Percentiles rank a stretch among this genome's conserved stretches.
Evolutionary conservation across 2,329 filamentous ascomycete genomes (phyloP).

Genomic region (Tothia fuscella): DNA sequence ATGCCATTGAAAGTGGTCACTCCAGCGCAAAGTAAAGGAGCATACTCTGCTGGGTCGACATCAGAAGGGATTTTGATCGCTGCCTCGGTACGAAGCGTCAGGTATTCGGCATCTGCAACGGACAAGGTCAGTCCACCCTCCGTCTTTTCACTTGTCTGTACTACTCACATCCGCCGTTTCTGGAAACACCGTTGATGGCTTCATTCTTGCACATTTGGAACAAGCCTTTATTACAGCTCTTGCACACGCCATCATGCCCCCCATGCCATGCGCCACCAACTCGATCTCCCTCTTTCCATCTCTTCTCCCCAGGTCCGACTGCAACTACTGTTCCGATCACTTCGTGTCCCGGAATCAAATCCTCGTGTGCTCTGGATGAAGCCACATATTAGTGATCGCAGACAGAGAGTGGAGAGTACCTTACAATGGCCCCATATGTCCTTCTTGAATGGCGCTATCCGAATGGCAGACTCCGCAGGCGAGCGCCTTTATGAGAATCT

Average conservation of each 20-base stretch:
- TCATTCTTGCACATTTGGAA: constrained; percentile 58
- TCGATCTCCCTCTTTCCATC: constrained; percentile 51
- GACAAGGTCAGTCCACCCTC: neutral
- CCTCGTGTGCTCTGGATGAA: constrained; percentile 24
- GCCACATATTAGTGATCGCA: neutral
- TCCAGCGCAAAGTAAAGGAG: constrained; percentile 29
- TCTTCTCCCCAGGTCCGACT: constrained; percentile 44
- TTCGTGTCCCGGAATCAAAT: constrained; percentile 59
- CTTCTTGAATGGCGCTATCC: constrained; percentile 39
- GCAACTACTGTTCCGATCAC: constrained; percentile 55
- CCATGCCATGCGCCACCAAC: constrained; percentile 61
- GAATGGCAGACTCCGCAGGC: constrained; percentile 63
- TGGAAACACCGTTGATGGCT: constrained; percentile 52
- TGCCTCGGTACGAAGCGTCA: constrained; percentile 47
- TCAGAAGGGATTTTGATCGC: constrained; percentile 39
- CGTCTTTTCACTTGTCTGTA: neutral
- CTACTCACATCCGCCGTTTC: constrained; percentile 50
- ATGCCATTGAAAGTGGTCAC: constrained; percentile 43
- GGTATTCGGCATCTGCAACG: constrained; percentile 44
- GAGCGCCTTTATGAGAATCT: constrained; percentile 58
- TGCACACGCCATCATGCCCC: constrained; percentile 51
- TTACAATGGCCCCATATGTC: constrained; percentile 41
- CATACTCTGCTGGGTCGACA: constrained; percentile 33
- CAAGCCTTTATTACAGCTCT: constrained; percentile 47
- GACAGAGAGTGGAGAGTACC: neutral